phyloP scores from a whole-genome alignment of 495 filamentous ascomycete species.

The Neurospora tetraspora region DNA sequence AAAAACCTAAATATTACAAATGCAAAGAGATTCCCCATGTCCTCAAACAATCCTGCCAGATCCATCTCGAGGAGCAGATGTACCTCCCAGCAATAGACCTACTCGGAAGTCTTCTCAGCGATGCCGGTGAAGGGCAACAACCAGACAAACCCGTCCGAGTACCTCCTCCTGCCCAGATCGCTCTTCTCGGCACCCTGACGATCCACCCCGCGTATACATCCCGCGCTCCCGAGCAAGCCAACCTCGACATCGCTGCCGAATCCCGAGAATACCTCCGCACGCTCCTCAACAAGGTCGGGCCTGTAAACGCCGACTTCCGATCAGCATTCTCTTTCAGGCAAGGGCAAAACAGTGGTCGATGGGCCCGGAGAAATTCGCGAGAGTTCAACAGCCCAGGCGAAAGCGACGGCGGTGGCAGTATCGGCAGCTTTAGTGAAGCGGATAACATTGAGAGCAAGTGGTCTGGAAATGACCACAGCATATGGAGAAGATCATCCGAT shows the following conservation, averaged over 20 bases:
- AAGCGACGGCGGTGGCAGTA: constrained; percentile 5
- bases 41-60: constrained; percentile 52
- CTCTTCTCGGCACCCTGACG: constrained; percentile 55
- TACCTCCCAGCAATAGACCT: constrained; percentile 60
- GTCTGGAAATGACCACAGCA: constrained; percentile 51
- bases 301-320: constrained; percentile 32
- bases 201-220: constrained; percentile 62
- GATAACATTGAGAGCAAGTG: constrained; percentile 36
- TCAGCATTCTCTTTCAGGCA: constrained; percentile 25
- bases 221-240: constrained; percentile 22
- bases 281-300: constrained; percentile 29
- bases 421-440: constrained; percentile 17
- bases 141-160: constrained; percentile 29
- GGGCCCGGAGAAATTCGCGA: constrained; percentile 1
- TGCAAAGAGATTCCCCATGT: constrained; percentile 48
- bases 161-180: constrained; percentile 49
- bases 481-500: constrained; percentile 67
- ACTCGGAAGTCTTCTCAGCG: constrained; percentile 52
- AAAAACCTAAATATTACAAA: constrained; percentile 35
- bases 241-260: constrained; percentile 26
- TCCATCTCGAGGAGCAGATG: constrained; percentile 68
- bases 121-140: constrained; percentile 25
- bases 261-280: constrained; percentile 31
- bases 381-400: constrained; percentile 8
- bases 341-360: constrained; percentile 19